These are phyloP conservation scores for Globisporangium heterothallicum DNA, from an alignment of 352 stramenopile species.

Conservation along the genomic window DNA sequence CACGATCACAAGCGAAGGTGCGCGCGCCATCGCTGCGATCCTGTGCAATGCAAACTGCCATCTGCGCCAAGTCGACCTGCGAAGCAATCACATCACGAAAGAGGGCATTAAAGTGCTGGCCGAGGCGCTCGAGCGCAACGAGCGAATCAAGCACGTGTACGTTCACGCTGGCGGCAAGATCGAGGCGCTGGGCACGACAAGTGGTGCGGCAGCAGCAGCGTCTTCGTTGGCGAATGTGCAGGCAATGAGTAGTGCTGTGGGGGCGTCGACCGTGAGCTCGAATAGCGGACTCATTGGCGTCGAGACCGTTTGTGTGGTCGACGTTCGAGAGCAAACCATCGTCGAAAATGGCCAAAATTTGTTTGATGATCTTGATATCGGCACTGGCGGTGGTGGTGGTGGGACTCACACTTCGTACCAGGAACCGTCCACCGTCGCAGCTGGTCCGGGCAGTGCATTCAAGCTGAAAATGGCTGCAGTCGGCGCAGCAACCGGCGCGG, in stretches of 20 bases:
- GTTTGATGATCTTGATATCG: conserved; percentile 7
- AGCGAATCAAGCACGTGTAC: conserved; percentile 93
- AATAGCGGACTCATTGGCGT: conserved; percentile 72
- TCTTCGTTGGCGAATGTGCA: conserved; percentile 41
- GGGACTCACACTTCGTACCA: background rate
- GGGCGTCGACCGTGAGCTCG: conserved; percentile 7
- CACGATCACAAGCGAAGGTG: conserved; percentile 88
- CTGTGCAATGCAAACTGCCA: conserved; percentile 69
- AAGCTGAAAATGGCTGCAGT: conserved; percentile 55
- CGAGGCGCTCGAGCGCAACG: conserved; percentile 91
- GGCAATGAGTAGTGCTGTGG: conserved; percentile 31
- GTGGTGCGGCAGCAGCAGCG: conserved; percentile 19
- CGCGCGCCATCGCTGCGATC: conserved; percentile 89
- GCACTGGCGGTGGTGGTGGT: background rate
- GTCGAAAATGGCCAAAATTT: conserved; percentile 9
- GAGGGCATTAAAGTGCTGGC: conserved; percentile 91
- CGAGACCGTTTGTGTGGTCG: conserved; percentile 93
- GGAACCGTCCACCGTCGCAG: background rate
- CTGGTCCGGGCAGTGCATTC: conserved; percentile 34
- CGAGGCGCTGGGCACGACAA: conserved; percentile 87
- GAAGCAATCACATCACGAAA: conserved; percentile 87
- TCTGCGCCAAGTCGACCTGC: conserved; percentile 88
- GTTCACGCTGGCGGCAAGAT: conserved; percentile 95
- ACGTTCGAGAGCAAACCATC: conserved; percentile 85
- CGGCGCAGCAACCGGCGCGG: conserved; percentile 11